Evolutionary conservation across 1,139 yeast species (phyloP), one percentile per base, ranked within the genome.

Genomic region (Kodamaea ohmeri): DNA sequence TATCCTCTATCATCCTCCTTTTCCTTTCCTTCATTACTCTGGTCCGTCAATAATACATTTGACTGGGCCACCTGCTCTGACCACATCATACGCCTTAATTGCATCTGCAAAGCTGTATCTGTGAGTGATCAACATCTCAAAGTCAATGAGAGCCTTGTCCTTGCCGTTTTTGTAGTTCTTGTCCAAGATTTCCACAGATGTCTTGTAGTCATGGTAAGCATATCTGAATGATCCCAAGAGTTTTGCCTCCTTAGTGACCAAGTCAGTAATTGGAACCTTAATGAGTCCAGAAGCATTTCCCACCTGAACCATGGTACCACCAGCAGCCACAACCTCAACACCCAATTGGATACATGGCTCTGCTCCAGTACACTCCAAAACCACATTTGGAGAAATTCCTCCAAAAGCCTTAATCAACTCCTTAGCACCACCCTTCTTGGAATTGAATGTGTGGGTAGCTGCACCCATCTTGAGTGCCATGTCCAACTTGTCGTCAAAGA

Each of bases 221-320:
- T 89, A 89, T 60, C 97, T 78, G 73, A 87, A 88, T 44, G 83
- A 78, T 26, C 95, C 95, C 55, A 73, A 79, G 54, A 86, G 65
- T 1, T 73, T 70, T 51, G 85, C 61, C 58, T 88, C 96, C 56
- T 80, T 83, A 46, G 78, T 77, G 24, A 82, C 77, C 48, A 86
- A 68, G 45, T 76, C 80, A 29, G 85, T 77, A 53, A 88, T 78
- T 41, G 96, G 96, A 72, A 88, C 80, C 39, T 67, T 67, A 41
- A 83, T 78, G 42, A 73, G 67, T 34, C 79, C 81, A 35, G 73
- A 74, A 15, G 92, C 87, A 71, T 83, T 83, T 30, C 94, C 95
- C 28, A 84, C 85, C 56, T 83, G 89, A 19, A 83, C 86, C 51
- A 72, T 77, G 35, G 77, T 64, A 16, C 90, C 94, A 36, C 85